phyloP scores from a whole-genome alignment of 306 rosid species.

The Gleditsia sinensis region DNA sequence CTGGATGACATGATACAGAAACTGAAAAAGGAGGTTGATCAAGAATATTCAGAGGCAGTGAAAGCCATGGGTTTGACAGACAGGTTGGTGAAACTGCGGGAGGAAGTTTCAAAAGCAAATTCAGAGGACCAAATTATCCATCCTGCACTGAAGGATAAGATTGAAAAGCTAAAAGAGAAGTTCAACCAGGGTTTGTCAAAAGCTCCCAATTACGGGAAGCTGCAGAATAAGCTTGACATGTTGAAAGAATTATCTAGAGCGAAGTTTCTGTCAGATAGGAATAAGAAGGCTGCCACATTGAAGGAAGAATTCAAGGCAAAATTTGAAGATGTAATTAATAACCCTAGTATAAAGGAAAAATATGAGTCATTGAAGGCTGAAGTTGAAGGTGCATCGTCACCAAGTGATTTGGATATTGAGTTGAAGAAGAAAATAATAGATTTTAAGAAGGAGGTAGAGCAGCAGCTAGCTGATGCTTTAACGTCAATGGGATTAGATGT shows the following conservation, averaged over 20 bases:
- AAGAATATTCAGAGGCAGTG: constrained; percentile 64
- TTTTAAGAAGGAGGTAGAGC: constrained; percentile 61
- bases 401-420: constrained; percentile 55
- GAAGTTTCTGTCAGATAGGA: constrained; percentile 46
- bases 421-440: constrained; percentile 58
- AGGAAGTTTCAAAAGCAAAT: constrained; percentile 57
- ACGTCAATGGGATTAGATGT: constrained; percentile 66
- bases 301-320: constrained; percentile 64
- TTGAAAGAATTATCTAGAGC: constrained; percentile 61
- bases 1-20: constrained; percentile 59
- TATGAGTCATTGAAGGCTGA: constrained; percentile 57
- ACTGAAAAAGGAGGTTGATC: constrained; percentile 62
- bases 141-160: constrained; percentile 60
- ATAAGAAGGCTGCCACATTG: constrained; percentile 40
- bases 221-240: constrained; percentile 57
- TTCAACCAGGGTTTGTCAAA: constrained; percentile 49
- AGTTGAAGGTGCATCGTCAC: constrained; percentile 52
- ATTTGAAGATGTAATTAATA: constrained; percentile 45
- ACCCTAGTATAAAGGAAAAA: constrained; percentile 61
- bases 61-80: constrained; percentile 64
- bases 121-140: constrained; percentile 50
- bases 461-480: constrained; percentile 56
- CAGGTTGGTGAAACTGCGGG: constrained; percentile 49
- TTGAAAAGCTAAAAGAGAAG: constrained; percentile 61
- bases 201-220: constrained; percentile 63